Evolutionary conservation across 306 rosid species (phyloP).

Genomic region (Trifolium fragiferum): DNA sequence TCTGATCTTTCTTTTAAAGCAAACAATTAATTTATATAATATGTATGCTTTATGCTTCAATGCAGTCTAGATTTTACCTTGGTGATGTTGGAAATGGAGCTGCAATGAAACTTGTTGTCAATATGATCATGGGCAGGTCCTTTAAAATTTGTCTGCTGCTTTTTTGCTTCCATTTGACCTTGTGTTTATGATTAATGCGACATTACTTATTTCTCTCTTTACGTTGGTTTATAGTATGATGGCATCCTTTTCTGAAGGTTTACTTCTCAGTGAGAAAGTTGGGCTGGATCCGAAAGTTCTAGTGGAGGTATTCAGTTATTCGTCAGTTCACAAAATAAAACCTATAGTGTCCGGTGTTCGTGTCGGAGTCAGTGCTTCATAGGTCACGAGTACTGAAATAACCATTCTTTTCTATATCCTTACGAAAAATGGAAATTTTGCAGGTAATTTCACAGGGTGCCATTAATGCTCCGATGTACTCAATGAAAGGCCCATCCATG

Average conservation of each 20-base stretch:
- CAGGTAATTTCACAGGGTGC: slow-evolving; percentile 98
- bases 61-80: slow-evolving; percentile 87
- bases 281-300: slow-evolving; percentile 85
- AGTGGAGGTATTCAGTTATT: slow-evolving; percentile 81
- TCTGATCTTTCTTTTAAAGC: slow-evolving; percentile 2
- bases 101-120: slow-evolving; percentile 95
- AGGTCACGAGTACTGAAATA: not conserved
- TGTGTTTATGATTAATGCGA: slow-evolving; percentile 37
- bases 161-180: slow-evolving; percentile 30
- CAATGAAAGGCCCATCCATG: slow-evolving; percentile 89
- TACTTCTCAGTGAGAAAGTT: slow-evolving; percentile 87
- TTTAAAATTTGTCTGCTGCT: slow-evolving; percentile 32
- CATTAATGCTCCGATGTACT: slow-evolving; percentile 91
- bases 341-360: not conserved
- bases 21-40: slow-evolving; percentile 10
- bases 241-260: slow-evolving; percentile 97
- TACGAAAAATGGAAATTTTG: slow-evolving; percentile 38
- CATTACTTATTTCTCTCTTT: slow-evolving; percentile 25
- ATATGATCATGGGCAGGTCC: slow-evolving; percentile 99
- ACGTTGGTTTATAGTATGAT: slow-evolving; percentile 71
- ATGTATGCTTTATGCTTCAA: slow-evolving; percentile 39
- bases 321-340: slow-evolving; percentile 23
- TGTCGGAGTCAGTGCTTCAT: not conserved
- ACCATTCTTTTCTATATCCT: slow-evolving; percentile 11
- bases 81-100: slow-evolving; percentile 98